These are phyloP conservation scores for Irineochytrium annulatum DNA, from an alignment of 192 early-diverging fungal genomes.

Conservation along the genomic window DNA sequence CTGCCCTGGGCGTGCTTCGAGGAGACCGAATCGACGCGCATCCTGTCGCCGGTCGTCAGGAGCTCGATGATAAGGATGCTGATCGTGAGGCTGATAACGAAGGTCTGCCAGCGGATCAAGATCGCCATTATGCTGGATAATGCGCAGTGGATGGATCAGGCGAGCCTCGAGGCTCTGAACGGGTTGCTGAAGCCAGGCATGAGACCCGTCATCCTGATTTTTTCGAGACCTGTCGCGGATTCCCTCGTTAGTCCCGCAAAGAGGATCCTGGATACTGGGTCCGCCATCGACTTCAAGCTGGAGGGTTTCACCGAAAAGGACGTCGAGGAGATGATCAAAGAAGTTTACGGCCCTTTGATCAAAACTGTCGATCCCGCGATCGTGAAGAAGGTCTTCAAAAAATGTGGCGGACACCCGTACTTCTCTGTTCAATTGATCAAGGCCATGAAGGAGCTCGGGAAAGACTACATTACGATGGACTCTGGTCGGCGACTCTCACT, in stretches of 20 bases:
- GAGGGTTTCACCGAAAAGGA: not conserved
- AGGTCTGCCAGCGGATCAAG: not conserved
- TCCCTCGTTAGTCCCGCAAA: not conserved
- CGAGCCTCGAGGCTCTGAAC: not conserved
- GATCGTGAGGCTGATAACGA: not conserved
- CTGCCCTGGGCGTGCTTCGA: not conserved
- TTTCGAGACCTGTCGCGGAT: not conserved
- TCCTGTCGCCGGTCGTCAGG: not conserved
- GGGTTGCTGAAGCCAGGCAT: not conserved
- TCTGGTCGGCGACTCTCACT: not conserved
- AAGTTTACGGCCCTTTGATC: not conserved
- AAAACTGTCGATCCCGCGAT: not conserved
- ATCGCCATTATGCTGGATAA: constrained; percentile 2
- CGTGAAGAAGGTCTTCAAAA: not conserved
- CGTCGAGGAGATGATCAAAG: not conserved
- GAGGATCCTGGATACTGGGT: not conserved
- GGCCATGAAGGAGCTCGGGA: not conserved
- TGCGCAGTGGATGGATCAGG: not conserved
- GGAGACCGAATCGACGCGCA: not conserved
- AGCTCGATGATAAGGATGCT: not conserved
- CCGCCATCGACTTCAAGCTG: not conserved
- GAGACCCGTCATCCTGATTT: not conserved
- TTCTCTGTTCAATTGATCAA: not conserved
- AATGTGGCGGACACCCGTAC: not conserved
- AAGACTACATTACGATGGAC: not conserved